These are phyloP conservation scores for Fusarium subtropicale DNA, from an alignment of 2,329 filamentous ascomycete species.

Conservation along the genomic window DNA sequence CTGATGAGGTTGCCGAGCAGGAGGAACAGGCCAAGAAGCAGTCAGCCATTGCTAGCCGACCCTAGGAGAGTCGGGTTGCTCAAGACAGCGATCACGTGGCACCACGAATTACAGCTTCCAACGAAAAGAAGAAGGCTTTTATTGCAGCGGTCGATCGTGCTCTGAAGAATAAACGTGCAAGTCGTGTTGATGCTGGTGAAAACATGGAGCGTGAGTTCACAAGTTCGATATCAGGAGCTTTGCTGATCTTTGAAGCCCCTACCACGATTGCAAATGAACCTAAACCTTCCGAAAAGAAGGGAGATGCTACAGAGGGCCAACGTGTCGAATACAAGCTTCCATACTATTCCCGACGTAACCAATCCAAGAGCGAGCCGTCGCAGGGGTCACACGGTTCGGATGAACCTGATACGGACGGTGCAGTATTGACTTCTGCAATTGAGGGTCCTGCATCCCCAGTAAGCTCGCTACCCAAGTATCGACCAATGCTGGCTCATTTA, in stretches of 20 bases:
- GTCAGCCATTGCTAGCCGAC: conserved; percentile 2
- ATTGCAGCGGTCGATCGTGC: conserved; percentile 37
- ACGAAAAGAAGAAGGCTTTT: conserved; percentile 38
- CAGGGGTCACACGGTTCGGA: conserved; percentile 44
- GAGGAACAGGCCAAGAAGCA: conserved; percentile 28
- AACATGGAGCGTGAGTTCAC: conserved; percentile 32
- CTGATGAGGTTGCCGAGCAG: conserved; percentile 48
- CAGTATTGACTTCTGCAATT: not conserved
- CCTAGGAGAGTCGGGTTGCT: conserved; percentile 19
- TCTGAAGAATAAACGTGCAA: conserved; percentile 28
- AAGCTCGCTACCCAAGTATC: not conserved
- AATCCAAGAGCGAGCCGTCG: conserved; percentile 61
- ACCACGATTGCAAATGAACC: conserved; percentile 36
- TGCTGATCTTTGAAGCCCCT: conserved; percentile 36
- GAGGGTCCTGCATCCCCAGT: conserved; percentile 32
- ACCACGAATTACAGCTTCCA: conserved; percentile 6
- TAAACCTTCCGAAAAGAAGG: conserved; percentile 27
- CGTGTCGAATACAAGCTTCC: conserved; percentile 49
- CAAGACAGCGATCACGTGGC: not conserved
- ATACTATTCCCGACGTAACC: conserved; percentile 58
- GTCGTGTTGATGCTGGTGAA: not conserved
- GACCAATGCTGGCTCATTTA: not conserved
- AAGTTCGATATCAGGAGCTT: not conserved
- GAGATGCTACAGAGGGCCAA: conserved; percentile 33
- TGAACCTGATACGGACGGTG: conserved; percentile 17